phyloP scores from a whole-genome alignment of 2,329 filamentous ascomycete species.

The Orbilia brochopaga region DNA sequence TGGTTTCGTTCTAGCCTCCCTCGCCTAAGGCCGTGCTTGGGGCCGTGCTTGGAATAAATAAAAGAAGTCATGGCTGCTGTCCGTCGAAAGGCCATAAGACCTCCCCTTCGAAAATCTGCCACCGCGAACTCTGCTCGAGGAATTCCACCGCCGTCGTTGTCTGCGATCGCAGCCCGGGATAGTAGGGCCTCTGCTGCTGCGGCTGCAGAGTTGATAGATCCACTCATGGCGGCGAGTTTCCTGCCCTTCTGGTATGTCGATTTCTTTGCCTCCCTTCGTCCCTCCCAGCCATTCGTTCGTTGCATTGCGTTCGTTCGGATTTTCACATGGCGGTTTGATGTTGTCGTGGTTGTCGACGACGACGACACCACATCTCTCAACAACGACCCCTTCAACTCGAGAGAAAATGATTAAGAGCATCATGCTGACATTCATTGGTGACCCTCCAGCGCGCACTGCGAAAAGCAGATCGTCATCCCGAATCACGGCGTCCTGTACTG shows the following conservation, averaged over 20 bases:
- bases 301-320: slow-evolving; percentile 27
- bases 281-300: slow-evolving; percentile 1
- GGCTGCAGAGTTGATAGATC: slow-evolving; percentile 48
- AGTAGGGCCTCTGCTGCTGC: slow-evolving; percentile 29
- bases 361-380: background rate
- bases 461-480: slow-evolving; percentile 55
- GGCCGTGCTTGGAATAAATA: slow-evolving; percentile 8
- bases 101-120: slow-evolving; percentile 47
- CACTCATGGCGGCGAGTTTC: slow-evolving; percentile 55
- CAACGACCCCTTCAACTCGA: slow-evolving; percentile 4
- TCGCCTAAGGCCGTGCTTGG: slow-evolving; percentile 8
- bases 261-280: slow-evolving; percentile 17
- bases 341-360: background rate
- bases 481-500: slow-evolving; percentile 55
- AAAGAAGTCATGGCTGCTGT: slow-evolving; percentile 29
- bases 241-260: slow-evolving; percentile 54
- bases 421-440: slow-evolving; percentile 34
- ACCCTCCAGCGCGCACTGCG: slow-evolving; percentile 53
- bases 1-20: slow-evolving; percentile 9
- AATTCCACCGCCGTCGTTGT: slow-evolving; percentile 44
- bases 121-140: slow-evolving; percentile 28
- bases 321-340: slow-evolving; percentile 15
- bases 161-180: slow-evolving; percentile 45
- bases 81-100: slow-evolving; percentile 47
- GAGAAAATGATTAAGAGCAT: slow-evolving; percentile 24